A percentile compares a stretch with the other conserved stretches of the same genome.
Conservation (phyloP, 345 rosid genomes). For the Arabis hirsuta region DNA sequence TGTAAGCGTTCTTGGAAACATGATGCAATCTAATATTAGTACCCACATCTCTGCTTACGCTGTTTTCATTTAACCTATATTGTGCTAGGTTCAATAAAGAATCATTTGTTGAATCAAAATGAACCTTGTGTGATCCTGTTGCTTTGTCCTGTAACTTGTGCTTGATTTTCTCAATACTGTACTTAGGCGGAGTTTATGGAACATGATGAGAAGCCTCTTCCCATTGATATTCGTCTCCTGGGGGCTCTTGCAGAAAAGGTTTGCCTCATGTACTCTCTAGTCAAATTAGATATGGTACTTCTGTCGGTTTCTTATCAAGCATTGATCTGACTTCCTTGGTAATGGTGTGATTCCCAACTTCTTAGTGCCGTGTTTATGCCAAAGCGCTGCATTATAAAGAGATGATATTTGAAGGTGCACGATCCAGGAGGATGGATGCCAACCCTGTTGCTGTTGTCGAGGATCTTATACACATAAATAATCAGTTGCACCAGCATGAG, state of each 20-base stretch:
- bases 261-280: constrained; percentile 33
- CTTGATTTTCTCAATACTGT: constrained; percentile 27
- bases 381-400: constrained; percentile 99
- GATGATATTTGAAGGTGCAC: constrained; percentile 98
- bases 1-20: constrained; percentile 17
- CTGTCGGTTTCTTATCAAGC: constrained; percentile 19
- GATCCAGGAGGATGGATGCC: constrained; percentile 86
- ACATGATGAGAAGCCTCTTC: constrained; percentile 97
- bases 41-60: constrained; percentile 11
- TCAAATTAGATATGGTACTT: constrained; percentile 18
- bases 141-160: constrained; percentile 29
- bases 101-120: constrained; percentile 9
- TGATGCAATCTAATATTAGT: constrained; percentile 14
- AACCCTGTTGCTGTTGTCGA: constrained; percentile 98
- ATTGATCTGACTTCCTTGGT: constrained; percentile 14
- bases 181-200: constrained; percentile 99
- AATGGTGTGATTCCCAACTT: constrained; percentile 23
- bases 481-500: constrained; percentile 98
- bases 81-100: constrained; percentile 4
- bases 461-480: constrained; percentile 97
- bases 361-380: constrained; percentile 94
- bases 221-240: constrained; percentile 97
- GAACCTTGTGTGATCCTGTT: constrained; percentile 19
- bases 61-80: constrained; percentile 10
- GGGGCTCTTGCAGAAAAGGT: constrained; percentile 99